These are phyloP conservation scores for Coemansia sp. DNA, from an alignment of 192 early-diverging fungal species.

Conservation along the genomic window DNA sequence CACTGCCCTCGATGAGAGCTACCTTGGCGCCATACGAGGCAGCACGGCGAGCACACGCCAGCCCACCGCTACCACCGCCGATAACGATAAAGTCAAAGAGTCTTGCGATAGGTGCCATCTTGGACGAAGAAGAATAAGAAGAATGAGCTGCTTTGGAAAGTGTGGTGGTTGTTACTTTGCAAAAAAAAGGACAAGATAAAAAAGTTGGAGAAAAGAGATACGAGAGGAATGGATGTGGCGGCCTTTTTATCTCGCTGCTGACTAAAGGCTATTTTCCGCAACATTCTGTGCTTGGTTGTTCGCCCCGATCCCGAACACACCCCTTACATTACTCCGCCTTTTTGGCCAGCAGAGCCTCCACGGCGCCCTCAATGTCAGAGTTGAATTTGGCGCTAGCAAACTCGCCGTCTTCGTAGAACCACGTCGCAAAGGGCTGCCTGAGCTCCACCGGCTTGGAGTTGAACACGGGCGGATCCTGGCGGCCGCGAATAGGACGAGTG, in stretches of 20 bases:
- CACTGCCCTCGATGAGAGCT: slow-evolving; percentile 80
- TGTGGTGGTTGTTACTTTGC: neutral
- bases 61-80: slow-evolving; percentile 90
- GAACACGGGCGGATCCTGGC: slow-evolving; percentile 58
- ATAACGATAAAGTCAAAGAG: slow-evolving; percentile 94
- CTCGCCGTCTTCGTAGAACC: slow-evolving; percentile 73
- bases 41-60: slow-evolving; percentile 93
- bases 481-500: slow-evolving; percentile 54
- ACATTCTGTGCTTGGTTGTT: neutral
- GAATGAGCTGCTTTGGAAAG: slow-evolving; percentile 14
- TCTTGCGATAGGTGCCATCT: slow-evolving; percentile 48
- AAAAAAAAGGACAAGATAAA: slow-evolving; percentile 19
- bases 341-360: slow-evolving; percentile 59
- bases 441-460: slow-evolving; percentile 53
- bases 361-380: slow-evolving; percentile 55
- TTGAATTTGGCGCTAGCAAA: slow-evolving; percentile 62
- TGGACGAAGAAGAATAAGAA: neutral
- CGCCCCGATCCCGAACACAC: slow-evolving; percentile 2
- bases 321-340: slow-evolving; percentile 40
- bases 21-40: slow-evolving; percentile 91
- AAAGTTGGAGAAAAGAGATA: neutral
- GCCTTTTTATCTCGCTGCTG: neutral
- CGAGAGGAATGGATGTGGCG: neutral
- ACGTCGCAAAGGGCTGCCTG: slow-evolving; percentile 61
- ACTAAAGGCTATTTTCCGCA: neutral